These are phyloP conservation scores for Xylaria grammica DNA, from an alignment of 495 filamentous ascomycete species.

Conservation along the genomic window DNA sequence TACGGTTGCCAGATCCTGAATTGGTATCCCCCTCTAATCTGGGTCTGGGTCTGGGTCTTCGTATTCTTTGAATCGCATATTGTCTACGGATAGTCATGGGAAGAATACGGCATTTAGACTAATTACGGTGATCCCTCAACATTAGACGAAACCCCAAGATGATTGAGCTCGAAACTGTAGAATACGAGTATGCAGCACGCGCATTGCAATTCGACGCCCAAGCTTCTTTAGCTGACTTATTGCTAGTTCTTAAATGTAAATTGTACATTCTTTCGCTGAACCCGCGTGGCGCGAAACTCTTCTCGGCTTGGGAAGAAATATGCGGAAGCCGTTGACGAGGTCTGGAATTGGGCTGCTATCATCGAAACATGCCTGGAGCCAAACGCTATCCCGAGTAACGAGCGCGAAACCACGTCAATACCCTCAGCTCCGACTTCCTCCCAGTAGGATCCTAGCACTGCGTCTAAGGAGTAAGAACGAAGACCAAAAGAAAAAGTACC, in stretches of 20 bases:
- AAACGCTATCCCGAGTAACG: conserved; percentile 30
- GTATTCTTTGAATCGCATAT: neutral
- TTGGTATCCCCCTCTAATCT: no score
- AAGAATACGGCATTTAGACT: neutral
- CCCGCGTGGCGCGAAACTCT: neutral
- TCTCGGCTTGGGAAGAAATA: neutral
- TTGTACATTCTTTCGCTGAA: neutral
- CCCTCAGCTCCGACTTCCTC: conserved; percentile 26
- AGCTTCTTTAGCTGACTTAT: neutral
- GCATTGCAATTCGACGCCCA: neutral
- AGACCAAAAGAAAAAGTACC: conserved; percentile 25
- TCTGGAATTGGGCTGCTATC: conserved; percentile 11
- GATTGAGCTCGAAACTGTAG: neutral
- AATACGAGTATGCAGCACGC: neutral
- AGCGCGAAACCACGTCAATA: conserved; percentile 19
- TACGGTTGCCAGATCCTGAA: no score
- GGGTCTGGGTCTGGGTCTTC: no score
- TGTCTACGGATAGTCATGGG: neutral
- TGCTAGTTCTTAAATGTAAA: neutral
- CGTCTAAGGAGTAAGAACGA: conserved; percentile 26
- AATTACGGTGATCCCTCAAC: neutral
- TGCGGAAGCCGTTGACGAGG: conserved; percentile 13
- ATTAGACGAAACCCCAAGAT: neutral
- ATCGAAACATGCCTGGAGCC: conserved; percentile 17
- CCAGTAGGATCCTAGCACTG: conserved; percentile 29